Percentiles rank a stretch among this genome's conserved stretches.
phyloP scores from a whole-genome alignment of 768 basidiomycete genomes.

The Calocera cornea region DNA sequence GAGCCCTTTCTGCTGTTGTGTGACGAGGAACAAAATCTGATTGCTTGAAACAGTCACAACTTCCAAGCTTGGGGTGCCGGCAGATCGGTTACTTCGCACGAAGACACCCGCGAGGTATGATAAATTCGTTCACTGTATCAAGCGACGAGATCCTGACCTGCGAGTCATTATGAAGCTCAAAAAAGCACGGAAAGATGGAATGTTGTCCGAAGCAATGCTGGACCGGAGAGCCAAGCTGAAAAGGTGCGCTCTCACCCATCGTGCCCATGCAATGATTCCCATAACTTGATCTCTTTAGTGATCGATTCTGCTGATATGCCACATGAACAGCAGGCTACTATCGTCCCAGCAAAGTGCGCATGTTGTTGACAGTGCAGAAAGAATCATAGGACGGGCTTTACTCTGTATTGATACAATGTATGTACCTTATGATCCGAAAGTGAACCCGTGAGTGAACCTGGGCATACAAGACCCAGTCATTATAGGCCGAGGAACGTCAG shows the following conservation, averaged over 20 bases:
- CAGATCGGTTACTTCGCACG: slow-evolving; percentile 48
- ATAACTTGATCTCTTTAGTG: slow-evolving; percentile 2
- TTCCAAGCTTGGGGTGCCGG: slow-evolving; percentile 82
- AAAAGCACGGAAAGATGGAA: slow-evolving; percentile 61
- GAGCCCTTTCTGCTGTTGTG: slow-evolving; percentile 18
- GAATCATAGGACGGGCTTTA: neutral
- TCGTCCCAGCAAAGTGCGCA: too few species aligned
- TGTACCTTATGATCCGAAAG: too few species aligned
- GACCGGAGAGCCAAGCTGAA: slow-evolving; percentile 74
- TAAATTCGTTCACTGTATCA: slow-evolving; percentile 1
- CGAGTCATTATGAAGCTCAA: slow-evolving; percentile 54
- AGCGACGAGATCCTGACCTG: neutral
- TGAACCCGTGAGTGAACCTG: too few species aligned
- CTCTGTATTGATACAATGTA: neutral
- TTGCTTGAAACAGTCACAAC: slow-evolving; percentile 35
- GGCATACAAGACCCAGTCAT: too few species aligned
- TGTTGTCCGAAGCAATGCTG: slow-evolving; percentile 64
- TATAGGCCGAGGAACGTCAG: too few species aligned
- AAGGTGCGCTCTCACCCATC: slow-evolving; percentile 34
- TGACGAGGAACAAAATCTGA: neutral
- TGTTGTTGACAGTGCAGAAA: too few species aligned
- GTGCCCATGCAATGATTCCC: neutral
- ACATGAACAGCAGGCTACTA: too few species aligned
- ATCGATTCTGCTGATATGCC: slow-evolving; percentile 13
- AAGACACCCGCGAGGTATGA: slow-evolving; percentile 61